phyloP scores from a whole-genome alignment of 208 protist species.

The Trichomonas tenax region DNA sequence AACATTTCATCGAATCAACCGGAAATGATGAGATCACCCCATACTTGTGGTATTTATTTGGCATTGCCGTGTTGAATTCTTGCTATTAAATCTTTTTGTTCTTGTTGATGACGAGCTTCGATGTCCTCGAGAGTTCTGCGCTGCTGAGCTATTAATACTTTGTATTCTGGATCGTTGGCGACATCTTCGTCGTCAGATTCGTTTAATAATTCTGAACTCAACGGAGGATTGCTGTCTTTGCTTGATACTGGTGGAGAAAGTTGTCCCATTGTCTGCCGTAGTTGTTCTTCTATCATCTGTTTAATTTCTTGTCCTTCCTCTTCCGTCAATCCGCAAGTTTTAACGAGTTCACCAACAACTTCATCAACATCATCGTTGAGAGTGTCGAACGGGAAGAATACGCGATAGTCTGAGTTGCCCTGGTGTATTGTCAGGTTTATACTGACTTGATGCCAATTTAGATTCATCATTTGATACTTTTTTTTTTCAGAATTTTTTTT shows the following conservation, averaged over 20 bases:
- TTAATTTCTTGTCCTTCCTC: background rate
- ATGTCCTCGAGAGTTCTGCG: background rate
- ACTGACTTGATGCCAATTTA: background rate
- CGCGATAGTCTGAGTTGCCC: background rate
- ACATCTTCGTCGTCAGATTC: background rate
- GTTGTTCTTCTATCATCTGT: background rate
- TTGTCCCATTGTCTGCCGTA: background rate
- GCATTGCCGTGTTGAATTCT: background rate
- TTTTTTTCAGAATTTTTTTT: no score
- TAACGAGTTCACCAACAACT: background rate
- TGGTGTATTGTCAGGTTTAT: background rate
- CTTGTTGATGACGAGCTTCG: background rate
- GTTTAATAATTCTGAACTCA: background rate
- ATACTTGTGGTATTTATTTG: background rate
- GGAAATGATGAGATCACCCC: background rate
- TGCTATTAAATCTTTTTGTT: background rate
- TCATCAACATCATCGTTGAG: background rate
- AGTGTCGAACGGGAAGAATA: background rate
- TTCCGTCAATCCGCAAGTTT: background rate
- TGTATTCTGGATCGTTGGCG: background rate
- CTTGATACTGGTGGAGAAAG: background rate
- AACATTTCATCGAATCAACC: background rate
- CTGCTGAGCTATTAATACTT: background rate
- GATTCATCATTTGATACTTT: background rate
- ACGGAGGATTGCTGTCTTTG: background rate